These are phyloP conservation scores for Jaapia argillacea DNA, from an alignment of 768 basidiomycete species.

Conservation along the genomic window DNA sequence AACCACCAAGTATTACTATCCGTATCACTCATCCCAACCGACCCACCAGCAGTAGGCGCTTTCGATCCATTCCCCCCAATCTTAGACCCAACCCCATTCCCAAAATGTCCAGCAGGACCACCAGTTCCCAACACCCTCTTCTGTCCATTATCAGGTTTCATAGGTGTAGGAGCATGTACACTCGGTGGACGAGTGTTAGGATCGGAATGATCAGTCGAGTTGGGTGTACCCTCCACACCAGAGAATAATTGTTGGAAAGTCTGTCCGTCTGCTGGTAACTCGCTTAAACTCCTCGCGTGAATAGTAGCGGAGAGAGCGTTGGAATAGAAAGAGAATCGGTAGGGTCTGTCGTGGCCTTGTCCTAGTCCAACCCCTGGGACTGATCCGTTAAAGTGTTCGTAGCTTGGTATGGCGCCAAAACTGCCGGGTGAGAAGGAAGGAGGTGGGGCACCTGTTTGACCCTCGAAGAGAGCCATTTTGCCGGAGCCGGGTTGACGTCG, in stretches of 20 bases:
- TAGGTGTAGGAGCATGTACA: too few species aligned
- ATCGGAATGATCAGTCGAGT: too few species aligned
- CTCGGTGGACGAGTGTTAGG: too few species aligned
- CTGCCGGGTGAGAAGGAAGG: constrained; percentile 32
- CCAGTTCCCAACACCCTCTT: neutral
- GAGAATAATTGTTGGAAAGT: constrained; percentile 85
- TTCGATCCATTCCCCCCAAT: neutral
- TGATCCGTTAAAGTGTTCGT: constrained; percentile 24
- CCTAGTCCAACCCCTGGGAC: neutral
- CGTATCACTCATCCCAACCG: constrained; percentile 23
- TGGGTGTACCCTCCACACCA: constrained; percentile 25
- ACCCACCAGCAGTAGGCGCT: neutral
- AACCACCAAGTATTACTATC: constrained; percentile 93
- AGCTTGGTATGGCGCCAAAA: constrained; percentile 30
- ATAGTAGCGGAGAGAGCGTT: constrained; percentile 89
- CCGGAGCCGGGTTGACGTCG: constrained; percentile 53
- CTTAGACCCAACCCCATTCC: constrained; percentile 2
- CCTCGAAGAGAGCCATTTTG: constrained; percentile 89
- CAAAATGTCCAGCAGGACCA: too few species aligned
- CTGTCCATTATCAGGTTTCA: constrained; percentile 6
- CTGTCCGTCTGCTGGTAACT: constrained; percentile 91
- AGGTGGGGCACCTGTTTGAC: constrained; percentile 31
- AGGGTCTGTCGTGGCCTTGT: constrained; percentile 69
- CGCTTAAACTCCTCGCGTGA: constrained; percentile 85
- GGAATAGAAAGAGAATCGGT: constrained; percentile 97